A percentile compares a stretch with the other conserved stretches of the same genome.
Conservation (phyloP, 345 rosid genomes). For the Microthlaspi erraticum region DNA sequence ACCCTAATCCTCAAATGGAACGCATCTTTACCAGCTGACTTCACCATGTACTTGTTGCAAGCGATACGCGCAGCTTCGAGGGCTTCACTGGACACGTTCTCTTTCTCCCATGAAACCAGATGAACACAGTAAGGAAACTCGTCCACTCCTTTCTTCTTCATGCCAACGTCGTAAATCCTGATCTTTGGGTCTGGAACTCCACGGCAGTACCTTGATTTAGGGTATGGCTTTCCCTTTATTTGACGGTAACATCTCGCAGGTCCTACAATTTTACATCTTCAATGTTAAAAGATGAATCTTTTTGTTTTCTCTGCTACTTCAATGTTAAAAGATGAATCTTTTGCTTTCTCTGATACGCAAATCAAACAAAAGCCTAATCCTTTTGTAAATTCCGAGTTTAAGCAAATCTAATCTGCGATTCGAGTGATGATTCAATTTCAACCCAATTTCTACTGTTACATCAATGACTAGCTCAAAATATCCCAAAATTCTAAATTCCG, state of each 20-base stretch:
- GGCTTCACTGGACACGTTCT: slow-evolving; percentile 65
- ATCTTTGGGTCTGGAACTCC: slow-evolving; percentile 63
- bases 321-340: background rate
- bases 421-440: too few species aligned
- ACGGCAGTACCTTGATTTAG: slow-evolving; percentile 59
- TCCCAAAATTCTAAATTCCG: background rate
- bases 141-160: slow-evolving; percentile 65
- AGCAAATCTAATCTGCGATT: background rate
- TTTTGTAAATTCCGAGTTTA: background rate
- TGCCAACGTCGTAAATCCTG: slow-evolving; percentile 65
- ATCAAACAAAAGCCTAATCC: slow-evolving; percentile 22
- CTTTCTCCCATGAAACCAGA: slow-evolving; percentile 65
- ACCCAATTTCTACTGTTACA: background rate
- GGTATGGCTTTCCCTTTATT: slow-evolving; percentile 66
- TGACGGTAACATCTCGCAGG: slow-evolving; percentile 54
- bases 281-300: too few species aligned
- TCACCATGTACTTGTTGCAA: slow-evolving; percentile 63
- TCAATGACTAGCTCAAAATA: background rate
- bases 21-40: slow-evolving; percentile 64
- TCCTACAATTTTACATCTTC: slow-evolving; percentile 21
- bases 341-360: background rate
- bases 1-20: slow-evolving; percentile 60
- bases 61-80: slow-evolving; percentile 66
- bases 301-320: too few species aligned
- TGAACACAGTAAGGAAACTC: slow-evolving; percentile 65